Evolutionary conservation across 306 rosid genomes (phyloP).

Genomic region (Dryas drummondii): DNA sequence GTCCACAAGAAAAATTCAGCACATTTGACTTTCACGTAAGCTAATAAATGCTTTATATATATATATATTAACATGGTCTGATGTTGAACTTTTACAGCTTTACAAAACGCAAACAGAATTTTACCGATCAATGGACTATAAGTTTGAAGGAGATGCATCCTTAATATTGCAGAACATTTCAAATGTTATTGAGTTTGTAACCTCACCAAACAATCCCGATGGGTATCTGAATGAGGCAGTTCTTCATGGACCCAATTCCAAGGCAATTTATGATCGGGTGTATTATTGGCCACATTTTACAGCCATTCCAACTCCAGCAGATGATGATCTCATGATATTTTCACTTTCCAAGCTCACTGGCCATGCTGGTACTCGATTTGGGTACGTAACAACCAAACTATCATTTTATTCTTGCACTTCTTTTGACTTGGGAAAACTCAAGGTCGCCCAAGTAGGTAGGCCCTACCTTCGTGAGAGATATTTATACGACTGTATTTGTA

Average conservation of each 20-base stretch:
- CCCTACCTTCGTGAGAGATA: too few relatives aligned
- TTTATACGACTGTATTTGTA: too few relatives aligned
- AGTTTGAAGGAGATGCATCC: slow-evolving; percentile 44
- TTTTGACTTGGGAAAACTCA: too few relatives aligned
- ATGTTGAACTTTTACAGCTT: slow-evolving; percentile 14
- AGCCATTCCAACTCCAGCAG: slow-evolving; percentile 47
- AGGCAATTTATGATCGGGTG: slow-evolving; percentile 39
- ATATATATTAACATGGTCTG: too few relatives aligned
- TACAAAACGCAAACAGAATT: slow-evolving; percentile 38
- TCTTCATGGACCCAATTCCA: slow-evolving; percentile 33
- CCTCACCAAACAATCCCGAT: slow-evolving; percentile 69
- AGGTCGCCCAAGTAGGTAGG: too few relatives aligned
- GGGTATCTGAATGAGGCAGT: slow-evolving; percentile 35
- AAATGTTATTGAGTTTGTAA: slow-evolving; percentile 48
- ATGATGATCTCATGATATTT: slow-evolving; percentile 48
- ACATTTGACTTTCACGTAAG: too few relatives aligned
- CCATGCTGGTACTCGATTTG: slow-evolving; percentile 52
- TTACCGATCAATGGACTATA: slow-evolving; percentile 29
- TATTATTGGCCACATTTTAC: slow-evolving; percentile 67
- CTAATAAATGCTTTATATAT: too few relatives aligned
- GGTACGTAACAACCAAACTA: slow-evolving; percentile 27
- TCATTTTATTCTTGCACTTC: slow-evolving; percentile 2
- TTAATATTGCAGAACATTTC: slow-evolving; percentile 28
- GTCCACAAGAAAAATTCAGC: too few relatives aligned
- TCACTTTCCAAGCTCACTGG: slow-evolving; percentile 57